These are phyloP conservation scores for Kockiozyma suomiensis DNA, from an alignment of 805 yeast species.

Conservation along the genomic window DNA sequence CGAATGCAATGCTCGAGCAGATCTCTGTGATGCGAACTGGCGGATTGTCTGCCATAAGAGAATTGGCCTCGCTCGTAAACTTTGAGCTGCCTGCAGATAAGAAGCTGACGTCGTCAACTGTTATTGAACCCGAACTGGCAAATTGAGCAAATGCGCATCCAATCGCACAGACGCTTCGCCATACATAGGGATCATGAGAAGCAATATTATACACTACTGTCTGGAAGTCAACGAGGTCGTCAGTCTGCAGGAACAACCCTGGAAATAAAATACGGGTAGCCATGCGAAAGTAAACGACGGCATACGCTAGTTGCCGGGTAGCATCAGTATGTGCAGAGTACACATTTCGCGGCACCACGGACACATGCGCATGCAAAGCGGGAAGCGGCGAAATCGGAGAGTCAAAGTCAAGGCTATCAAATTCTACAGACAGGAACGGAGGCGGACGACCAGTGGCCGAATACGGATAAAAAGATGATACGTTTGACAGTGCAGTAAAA, in stretches of 20 bases:
- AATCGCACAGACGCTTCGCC: slow-evolving; percentile 15
- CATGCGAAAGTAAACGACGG: slow-evolving; percentile 18
- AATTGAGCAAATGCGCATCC: slow-evolving; percentile 11
- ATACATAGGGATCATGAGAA: slow-evolving; percentile 1
- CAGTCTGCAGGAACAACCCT: slow-evolving; percentile 10
- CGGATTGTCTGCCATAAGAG: not conserved
- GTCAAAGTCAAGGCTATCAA: slow-evolving; percentile 13
- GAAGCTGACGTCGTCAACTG: slow-evolving; percentile 1
- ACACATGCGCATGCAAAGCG: not conserved
- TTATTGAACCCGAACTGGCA: not conserved
- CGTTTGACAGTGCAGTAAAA: not conserved
- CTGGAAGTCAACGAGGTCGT: slow-evolving; percentile 5
- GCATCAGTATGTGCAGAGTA: not conserved
- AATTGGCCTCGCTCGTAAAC: not conserved
- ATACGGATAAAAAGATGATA: not conserved
- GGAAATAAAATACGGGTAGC: slow-evolving; percentile 18
- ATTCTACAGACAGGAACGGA: slow-evolving; percentile 2
- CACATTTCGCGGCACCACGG: slow-evolving; percentile 1
- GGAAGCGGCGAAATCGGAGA: slow-evolving; percentile 1
- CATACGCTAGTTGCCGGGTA: slow-evolving; percentile 13
- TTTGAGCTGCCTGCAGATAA: not conserved
- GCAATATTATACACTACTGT: slow-evolving; percentile 2
- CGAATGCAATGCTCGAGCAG: not conserved
- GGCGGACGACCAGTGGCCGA: not conserved
- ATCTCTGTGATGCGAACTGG: not conserved